phyloP scores from a whole-genome alignment of 2,329 filamentous ascomycete species.

The Penicillium oxalicum region DNA sequence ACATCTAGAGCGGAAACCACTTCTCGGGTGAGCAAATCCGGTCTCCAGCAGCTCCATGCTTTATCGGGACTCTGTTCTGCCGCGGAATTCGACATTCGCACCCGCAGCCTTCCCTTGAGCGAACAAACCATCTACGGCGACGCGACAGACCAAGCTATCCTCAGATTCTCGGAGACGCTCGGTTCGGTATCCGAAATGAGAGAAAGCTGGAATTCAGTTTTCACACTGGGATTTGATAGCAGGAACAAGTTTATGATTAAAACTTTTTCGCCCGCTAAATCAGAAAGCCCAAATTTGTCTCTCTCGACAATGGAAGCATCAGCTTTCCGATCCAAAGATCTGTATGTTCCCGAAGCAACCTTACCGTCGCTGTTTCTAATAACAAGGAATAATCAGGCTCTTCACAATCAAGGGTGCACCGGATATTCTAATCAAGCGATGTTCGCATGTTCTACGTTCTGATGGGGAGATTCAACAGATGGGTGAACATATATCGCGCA shows the following conservation, averaged over 20 bases:
- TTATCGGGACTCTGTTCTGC: constrained; percentile 66
- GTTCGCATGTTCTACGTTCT: constrained; percentile 51
- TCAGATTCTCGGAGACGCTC: constrained; percentile 64
- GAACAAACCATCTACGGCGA: constrained; percentile 65
- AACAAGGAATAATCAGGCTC: constrained; percentile 34
- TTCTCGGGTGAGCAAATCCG: constrained; percentile 29
- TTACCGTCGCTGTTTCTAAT: too few relatives aligned
- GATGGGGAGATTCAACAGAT: constrained; percentile 52
- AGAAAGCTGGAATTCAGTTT: constrained; percentile 59
- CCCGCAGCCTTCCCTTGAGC: constrained; percentile 52
- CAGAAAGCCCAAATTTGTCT: background rate
- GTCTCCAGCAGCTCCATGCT: constrained; percentile 54
- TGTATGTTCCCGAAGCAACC: background rate
- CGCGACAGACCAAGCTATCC: constrained; percentile 68
- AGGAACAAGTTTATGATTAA: constrained; percentile 79
- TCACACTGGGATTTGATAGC: constrained; percentile 69
- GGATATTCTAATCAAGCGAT: constrained; percentile 63
- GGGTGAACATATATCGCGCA: constrained; percentile 38
- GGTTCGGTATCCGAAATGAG: constrained; percentile 56
- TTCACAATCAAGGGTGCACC: constrained; percentile 76
- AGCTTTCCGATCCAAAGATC: background rate
- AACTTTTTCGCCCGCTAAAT: constrained; percentile 44
- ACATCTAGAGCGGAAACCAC: constrained; percentile 45
- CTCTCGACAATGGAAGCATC: background rate
- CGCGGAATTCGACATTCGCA: constrained; percentile 65